Evolutionary conservation across 2,329 filamentous ascomycete species (phyloP), one percentile per base, ranked within the genome.

Genomic region (Neofusicoccum umdonicola): DNA sequence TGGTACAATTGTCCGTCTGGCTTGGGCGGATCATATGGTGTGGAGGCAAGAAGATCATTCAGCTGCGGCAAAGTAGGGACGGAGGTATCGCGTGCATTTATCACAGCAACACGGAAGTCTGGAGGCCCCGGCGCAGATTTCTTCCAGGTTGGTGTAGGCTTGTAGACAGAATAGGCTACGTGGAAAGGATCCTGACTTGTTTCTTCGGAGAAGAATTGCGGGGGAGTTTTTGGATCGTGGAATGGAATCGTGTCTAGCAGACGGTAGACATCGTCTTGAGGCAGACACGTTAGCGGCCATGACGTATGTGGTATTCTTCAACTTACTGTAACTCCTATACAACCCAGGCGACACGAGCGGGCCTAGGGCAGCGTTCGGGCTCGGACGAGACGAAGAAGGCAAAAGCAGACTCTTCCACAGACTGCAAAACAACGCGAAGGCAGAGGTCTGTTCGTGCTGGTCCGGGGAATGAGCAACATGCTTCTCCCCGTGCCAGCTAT

Each of bases 61-160:
- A 97, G 79, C 74, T 98, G 86, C 17, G 86, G 83, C 1, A 94
- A 79, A 0, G 89, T 89, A 0, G 95, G 95, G 12, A 97, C 81
- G 2, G 79, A 80, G 0, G 90, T 89, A 19, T 87, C 84, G 19
- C 89, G 86, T 3, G 92, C 90, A 74, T 95, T 89, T 62, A 94
- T 83, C 15, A 98, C 90, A 15, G 90, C 90, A 66, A 98, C 85
- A 65, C 90, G 88, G 76, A 96, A 97, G 74, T 97, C 91, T 0
- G 94, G 93, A 0, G 85, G 74, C 0, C 90, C 89, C 1, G 91
- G 93, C 4, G 84, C 86, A n/a, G 88, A 87, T 77, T 97, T 97
- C 41, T 71, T 72, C 27, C 68, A 67, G 0, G 84, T 81, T 69
- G 83, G 75, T 75, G 82, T 79, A 67, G 90, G 87, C 75, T 94